These are phyloP conservation scores for Mastigamoeba balamuthi DNA, from an alignment of 78 protist genomes.

Conservation along the genomic window DNA sequence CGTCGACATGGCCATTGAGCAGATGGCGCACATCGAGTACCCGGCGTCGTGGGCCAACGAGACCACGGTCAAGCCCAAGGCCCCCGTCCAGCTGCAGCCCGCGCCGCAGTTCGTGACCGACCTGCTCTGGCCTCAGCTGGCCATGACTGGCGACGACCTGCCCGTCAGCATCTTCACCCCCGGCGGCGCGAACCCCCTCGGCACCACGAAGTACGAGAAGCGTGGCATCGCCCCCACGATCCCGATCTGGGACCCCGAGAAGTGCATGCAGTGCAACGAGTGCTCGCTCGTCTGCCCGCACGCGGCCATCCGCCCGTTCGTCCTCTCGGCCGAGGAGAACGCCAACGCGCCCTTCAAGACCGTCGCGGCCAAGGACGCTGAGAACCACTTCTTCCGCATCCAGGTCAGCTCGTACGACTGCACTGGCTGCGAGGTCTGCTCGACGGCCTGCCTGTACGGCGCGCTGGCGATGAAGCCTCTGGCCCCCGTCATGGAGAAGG, in stretches of 20 bases:
- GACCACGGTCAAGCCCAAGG: background rate
- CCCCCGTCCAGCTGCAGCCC: background rate
- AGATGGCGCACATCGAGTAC: background rate
- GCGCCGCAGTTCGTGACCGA: background rate
- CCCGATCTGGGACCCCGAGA: constrained; percentile 25
- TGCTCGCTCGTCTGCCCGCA: constrained; percentile 63
- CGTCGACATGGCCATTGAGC: background rate
- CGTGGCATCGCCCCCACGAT: constrained; percentile 25
- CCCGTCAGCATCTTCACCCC: constrained; percentile 29
- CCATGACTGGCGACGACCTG: constrained; percentile 9
- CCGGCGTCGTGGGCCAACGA: constrained; percentile 5
- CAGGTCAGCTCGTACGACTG: constrained; percentile 56
- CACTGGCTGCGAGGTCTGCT: constrained; percentile 59
- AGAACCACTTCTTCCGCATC: constrained; percentile 12
- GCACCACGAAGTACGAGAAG: constrained; percentile 39
- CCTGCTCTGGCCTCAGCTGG: background rate
- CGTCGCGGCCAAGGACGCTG: constrained; percentile 21
- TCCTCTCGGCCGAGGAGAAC: constrained; percentile 10
- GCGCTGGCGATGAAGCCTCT: constrained; percentile 27
- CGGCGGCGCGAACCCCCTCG: constrained; percentile 30
- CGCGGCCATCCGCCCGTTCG: constrained; percentile 51
- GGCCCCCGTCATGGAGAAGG: background rate
- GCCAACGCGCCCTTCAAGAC: constrained; percentile 10
- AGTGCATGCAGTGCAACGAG: constrained; percentile 55
- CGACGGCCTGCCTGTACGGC: constrained; percentile 46